Conservation (phyloP, 495 filamentous ascomycete species). For the Aspergillus baeticus region DNA sequence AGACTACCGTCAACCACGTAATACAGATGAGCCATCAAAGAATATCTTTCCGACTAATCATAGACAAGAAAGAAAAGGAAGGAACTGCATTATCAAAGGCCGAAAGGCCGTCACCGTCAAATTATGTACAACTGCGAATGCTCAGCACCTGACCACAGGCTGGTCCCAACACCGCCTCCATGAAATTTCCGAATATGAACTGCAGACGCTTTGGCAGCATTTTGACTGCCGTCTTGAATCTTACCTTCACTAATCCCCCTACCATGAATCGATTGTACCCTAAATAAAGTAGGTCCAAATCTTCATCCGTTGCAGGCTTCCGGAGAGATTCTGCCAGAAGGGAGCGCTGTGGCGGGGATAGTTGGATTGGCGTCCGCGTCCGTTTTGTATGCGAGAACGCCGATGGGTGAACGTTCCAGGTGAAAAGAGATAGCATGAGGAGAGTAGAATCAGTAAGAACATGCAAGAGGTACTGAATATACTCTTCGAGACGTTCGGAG, state of each 20-base stretch:
- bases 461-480: not conserved
- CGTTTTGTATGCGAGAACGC: not conserved
- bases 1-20: too few species aligned
- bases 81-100: too few species aligned
- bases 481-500: not conserved
- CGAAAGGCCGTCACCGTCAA: too few species aligned
- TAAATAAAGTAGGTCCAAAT: too few species aligned
- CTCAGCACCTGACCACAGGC: not conserved
- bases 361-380: not conserved
- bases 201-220: not conserved
- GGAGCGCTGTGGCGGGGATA: not conserved
- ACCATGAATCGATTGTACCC: too few species aligned
- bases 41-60: not conserved
- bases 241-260: not conserved
- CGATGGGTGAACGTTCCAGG: not conserved
- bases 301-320: too few species aligned
- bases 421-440: not conserved
- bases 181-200: not conserved
- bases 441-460: not conserved
- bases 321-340: too few species aligned
- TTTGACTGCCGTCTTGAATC: not conserved
- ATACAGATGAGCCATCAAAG: not conserved
- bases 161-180: not conserved
- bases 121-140: not conserved
- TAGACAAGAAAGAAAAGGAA: too few species aligned